Base-by-base conservation (phyloP, 306 rosid genomes). In the Dryas alaskensis region DNA sequence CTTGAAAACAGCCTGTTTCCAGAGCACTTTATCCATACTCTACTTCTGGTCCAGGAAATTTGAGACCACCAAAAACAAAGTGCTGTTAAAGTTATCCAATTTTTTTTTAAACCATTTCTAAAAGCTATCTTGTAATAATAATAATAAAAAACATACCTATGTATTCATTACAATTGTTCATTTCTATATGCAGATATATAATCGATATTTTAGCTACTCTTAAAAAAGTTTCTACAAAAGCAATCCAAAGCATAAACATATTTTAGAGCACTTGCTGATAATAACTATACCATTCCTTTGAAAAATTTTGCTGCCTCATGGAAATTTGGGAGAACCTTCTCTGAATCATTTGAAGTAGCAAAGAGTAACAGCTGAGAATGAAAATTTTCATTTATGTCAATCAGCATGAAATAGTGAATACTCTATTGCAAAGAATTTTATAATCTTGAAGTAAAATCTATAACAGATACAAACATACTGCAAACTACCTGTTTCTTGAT, bases 401-500 rank as follows among this genome's bases (percentile, higher is more conserved):
- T 37, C 47, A 43, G 42, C 45, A 67, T n/a, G 37, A 5, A 27
- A 72, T 17, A 5, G 10, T 17, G 39, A 65, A 42, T 8, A 54
- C 52, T 25, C 27, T 27, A 22, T 50, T 48, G 25, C 57, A 22
- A 78, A n/a, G 25, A 0, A 9, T 8, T 14, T 10, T 11, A 9
- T 13, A 49, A 69, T 16, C 45, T 5, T 27, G 67, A 59, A 43
- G 37, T 58, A 65, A 8, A 46, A 4, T 25, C 67, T 14, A 16
- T 7, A 54, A 68, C 59, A 78, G 13, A 50, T 8, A 51, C 50
- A 67, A 13, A 44, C n/a, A 66, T n/a, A 10, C 19, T 62, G 73
- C 74, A 73, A 81, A n/a, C 16, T 80, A 92, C 99, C 98, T 95
- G 99, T 81, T 92, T 95, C 88, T 95, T 95, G 55, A 92, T 90